These are phyloP conservation scores for Penstemon barbatus DNA, from an alignment of 257 asterid genomes.

Conservation along the genomic window DNA sequence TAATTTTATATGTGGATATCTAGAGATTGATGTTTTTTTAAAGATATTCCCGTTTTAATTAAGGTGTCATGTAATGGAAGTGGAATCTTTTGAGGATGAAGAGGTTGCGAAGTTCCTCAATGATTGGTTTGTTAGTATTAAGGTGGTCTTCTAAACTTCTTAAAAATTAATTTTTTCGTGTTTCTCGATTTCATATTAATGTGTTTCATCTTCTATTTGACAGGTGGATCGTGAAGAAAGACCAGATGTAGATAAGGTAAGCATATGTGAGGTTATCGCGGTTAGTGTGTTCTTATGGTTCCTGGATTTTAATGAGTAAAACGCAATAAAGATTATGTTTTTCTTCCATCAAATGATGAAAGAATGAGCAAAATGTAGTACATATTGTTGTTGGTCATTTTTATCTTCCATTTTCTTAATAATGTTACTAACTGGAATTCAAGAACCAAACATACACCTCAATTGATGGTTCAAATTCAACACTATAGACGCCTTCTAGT, in stretches of 20 bases:
- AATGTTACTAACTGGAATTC: too few relatives aligned
- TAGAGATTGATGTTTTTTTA: conserved; percentile 8
- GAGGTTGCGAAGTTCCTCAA: conserved; percentile 81
- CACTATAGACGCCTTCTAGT: too few relatives aligned
- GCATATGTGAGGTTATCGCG: background rate
- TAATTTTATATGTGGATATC: background rate
- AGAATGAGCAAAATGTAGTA: too few relatives aligned
- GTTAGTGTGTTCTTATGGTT: too few relatives aligned
- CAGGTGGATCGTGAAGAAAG: conserved; percentile 98
- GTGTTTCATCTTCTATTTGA: conserved; percentile 14
- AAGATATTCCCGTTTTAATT: conserved; percentile 8
- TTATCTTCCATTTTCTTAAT: too few relatives aligned
- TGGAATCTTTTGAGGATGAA: conserved; percentile 87
- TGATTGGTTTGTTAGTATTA: conserved; percentile 89
- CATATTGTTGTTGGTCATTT: too few relatives aligned
- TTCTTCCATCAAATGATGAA: too few relatives aligned
- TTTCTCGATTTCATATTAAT: background rate
- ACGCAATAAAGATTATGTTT: too few relatives aligned
- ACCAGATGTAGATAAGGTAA: conserved; percentile 96
- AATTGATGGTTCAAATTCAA: too few relatives aligned
- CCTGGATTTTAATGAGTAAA: too few relatives aligned
- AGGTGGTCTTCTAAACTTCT: conserved; percentile 47
- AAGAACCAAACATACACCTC: too few relatives aligned
- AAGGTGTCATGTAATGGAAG: conserved; percentile 99
- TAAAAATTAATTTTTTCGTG: background rate